Percentiles rank a stretch among this genome's conserved stretches.
These are phyloP conservation scores for Asterochloris sp. DNA, from an alignment of 139 green algal species.

Conservation along the genomic window DNA sequence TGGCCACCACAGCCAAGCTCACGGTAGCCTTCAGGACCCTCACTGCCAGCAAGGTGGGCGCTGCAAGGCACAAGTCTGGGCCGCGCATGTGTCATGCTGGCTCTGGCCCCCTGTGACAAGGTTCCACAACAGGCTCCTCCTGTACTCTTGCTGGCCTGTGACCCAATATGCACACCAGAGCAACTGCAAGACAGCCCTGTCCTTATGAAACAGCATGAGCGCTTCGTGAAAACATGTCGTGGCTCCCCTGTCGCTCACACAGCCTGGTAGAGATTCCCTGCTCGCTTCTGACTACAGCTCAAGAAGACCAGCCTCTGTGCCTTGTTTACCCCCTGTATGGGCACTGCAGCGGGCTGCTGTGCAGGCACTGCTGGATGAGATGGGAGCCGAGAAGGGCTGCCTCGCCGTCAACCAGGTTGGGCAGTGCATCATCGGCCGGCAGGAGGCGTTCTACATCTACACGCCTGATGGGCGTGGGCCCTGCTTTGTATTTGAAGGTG, in stretches of 20 bases:
- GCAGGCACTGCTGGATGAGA: constrained; percentile 51
- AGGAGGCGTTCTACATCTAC: constrained; percentile 81
- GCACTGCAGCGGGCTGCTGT: background rate
- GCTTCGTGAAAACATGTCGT: background rate
- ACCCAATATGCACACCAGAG: background rate
- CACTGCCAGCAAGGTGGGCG: too few species aligned
- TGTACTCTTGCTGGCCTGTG: too few species aligned
- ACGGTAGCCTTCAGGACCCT: too few species aligned
- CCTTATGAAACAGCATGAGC: background rate
- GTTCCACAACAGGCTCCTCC: too few species aligned
- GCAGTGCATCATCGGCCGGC: constrained; percentile 48
- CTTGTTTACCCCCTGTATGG: background rate
- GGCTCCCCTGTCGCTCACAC: background rate
- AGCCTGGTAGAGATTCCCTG: background rate
- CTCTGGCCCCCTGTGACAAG: too few species aligned
- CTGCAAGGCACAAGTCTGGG: too few species aligned
- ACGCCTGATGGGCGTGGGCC: constrained; percentile 59
- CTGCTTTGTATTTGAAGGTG: constrained; percentile 66
- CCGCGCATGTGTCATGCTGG: too few species aligned
- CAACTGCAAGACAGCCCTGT: constrained; percentile 11
- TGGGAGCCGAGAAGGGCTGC: constrained; percentile 27
- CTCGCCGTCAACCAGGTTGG: constrained; percentile 21
- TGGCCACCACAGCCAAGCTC: too few species aligned
- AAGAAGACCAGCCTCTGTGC: background rate
- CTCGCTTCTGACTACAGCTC: background rate